A percentile compares a stretch with the other conserved stretches of the same genome.
phyloP scores from a whole-genome alignment of 768 basidiomycete genomes.

The Mycena galopus region DNA sequence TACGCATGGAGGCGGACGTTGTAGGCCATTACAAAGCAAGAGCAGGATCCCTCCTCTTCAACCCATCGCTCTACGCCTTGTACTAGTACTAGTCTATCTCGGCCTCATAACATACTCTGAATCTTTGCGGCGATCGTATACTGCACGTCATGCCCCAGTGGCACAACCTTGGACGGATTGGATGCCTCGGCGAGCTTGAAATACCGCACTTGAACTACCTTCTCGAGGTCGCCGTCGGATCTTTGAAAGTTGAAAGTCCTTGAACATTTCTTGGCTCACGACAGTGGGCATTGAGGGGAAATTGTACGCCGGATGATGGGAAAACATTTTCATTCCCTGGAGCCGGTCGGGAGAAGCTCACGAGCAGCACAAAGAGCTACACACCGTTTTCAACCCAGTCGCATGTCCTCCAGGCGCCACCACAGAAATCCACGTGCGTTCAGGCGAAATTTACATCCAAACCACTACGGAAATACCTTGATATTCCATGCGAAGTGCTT shows the following conservation, averaged over 20 bases:
- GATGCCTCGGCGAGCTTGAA: neutral
- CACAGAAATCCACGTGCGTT: too few species aligned
- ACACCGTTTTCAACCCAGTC: too few species aligned
- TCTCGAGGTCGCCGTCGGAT: slow-evolving; percentile 6
- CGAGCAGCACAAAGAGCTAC: too few species aligned
- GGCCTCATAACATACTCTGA: neutral
- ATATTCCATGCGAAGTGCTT: too few species aligned
- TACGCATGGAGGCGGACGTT: too few species aligned
- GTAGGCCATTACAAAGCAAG: too few species aligned
- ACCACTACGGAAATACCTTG: too few species aligned
- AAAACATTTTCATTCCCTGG: neutral
- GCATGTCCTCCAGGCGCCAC: too few species aligned
- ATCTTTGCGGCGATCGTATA: neutral
- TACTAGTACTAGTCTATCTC: slow-evolving; percentile 7
- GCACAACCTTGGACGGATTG: neutral
- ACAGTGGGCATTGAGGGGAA: slow-evolving; percentile 12
- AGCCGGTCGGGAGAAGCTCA: too few species aligned
- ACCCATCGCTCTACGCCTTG: neutral
- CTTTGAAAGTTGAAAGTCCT: slow-evolving; percentile 7
- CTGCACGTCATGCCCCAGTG: neutral
- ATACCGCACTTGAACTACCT: neutral
- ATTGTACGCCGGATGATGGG: slow-evolving; percentile 1
- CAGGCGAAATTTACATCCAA: too few species aligned
- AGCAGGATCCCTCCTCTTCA: slow-evolving; percentile 1
- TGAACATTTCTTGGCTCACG: neutral